A percentile compares a stretch with the other conserved stretches of the same genome.
Conservation (phyloP, 2,329 filamentous ascomycete genomes). For the Xylaria multiplex region DNA sequence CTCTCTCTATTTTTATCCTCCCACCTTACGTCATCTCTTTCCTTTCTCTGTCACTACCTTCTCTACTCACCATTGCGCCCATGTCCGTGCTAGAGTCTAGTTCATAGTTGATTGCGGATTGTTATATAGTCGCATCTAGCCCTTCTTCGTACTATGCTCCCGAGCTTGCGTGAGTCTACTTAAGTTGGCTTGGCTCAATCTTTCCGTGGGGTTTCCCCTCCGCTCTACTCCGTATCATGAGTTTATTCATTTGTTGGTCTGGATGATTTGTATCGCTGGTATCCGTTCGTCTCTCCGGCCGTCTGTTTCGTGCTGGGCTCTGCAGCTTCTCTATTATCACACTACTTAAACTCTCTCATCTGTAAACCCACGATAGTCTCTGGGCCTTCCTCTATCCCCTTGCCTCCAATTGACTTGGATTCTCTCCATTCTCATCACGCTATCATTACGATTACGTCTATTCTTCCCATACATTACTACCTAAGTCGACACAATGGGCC, state of each 20-base stretch:
- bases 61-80: neutral
- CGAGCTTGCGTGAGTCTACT: slow-evolving; percentile 26
- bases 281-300: slow-evolving; percentile 5
- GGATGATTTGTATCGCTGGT: slow-evolving; percentile 7
- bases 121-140: neutral
- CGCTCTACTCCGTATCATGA: neutral
- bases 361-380: slow-evolving; percentile 6
- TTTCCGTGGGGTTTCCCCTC: neutral
- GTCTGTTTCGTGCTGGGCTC: slow-evolving; percentile 16
- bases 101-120: neutral
- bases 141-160: slow-evolving; percentile 1
- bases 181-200: slow-evolving; percentile 7
- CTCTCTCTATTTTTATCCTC: neutral
- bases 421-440: neutral
- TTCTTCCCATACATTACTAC: neutral
- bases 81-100: neutral
- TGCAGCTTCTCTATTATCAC: slow-evolving; percentile 4
- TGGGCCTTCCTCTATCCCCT: slow-evolving; percentile 10
- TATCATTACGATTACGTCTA: neutral
- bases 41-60: neutral
- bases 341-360: slow-evolving; percentile 8
- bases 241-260: slow-evolving; percentile 18
- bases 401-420: slow-evolving; percentile 3
- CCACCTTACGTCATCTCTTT: neutral
- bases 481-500: slow-evolving; percentile 28